Percentiles rank a stretch among this genome's conserved stretches.
phyloP scores from a whole-genome alignment of 2,329 filamentous ascomycete species.

The Colletotrichum sp. region DNA sequence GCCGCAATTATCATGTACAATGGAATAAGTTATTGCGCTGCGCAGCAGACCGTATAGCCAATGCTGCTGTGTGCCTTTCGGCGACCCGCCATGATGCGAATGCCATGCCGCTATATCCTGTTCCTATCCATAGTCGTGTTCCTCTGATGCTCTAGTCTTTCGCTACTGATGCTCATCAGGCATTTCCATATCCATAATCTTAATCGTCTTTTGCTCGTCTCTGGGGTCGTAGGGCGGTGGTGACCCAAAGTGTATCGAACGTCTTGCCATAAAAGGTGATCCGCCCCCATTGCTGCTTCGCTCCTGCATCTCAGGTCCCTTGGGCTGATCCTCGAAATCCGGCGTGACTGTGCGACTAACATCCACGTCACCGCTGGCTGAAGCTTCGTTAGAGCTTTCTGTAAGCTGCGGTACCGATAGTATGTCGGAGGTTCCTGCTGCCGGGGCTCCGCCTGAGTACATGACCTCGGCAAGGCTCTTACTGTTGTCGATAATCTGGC shows the following conservation, averaged over 20 bases:
- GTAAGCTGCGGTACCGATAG: constrained; percentile 16
- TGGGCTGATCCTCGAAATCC: constrained; percentile 21
- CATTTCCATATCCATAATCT: constrained; percentile 44
- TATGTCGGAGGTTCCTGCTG: constrained; percentile 19
- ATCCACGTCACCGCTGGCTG: constrained; percentile 22
- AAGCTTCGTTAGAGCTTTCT: constrained; percentile 4
- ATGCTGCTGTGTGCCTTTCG: background rate
- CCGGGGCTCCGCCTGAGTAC: constrained; percentile 7
- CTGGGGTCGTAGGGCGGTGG: constrained; percentile 6
- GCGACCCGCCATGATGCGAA: background rate
- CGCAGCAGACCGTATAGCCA: background rate
- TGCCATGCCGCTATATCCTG: background rate
- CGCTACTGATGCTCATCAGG: constrained; percentile 26
- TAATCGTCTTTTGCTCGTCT: constrained; percentile 25
- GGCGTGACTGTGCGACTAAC: constrained; percentile 19
- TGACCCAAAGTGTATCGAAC: background rate
- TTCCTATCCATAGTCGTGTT: background rate
- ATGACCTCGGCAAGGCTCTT: background rate
- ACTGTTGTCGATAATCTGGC: background rate
- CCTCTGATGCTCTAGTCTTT: background rate
- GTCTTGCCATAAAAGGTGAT: constrained; percentile 29
- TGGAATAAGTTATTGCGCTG: background rate
- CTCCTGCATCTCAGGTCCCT: constrained; percentile 52
- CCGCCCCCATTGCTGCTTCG: constrained; percentile 27
- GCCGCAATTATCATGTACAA: background rate